Evolutionary conservation across 2,329 filamentous ascomycete species (phyloP), one percentile per base, ranked within the genome.

Genomic region (Mycosphaerelloides madeirae): DNA sequence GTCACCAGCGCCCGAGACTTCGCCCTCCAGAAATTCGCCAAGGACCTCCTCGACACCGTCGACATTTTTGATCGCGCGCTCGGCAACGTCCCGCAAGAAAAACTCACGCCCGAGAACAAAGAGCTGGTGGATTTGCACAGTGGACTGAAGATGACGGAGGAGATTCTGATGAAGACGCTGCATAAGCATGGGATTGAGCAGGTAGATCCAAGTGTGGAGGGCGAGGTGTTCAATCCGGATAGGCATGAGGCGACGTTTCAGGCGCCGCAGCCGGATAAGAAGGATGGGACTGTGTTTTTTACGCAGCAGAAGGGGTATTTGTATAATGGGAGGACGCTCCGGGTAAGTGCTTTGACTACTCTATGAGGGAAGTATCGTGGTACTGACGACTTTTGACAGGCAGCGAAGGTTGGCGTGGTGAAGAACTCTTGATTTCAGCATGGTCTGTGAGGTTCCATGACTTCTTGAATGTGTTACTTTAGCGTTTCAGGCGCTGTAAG

Each of bases 51-150:
- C 58, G 93, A 98, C 67, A 88, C 81, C 63, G 83, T 98, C 62
- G 93, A 98, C 73, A 98, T 97, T 77, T 83, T 98, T 53, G 93
- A 98, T 71, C 90, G 90, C 56, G 93, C 93, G 33, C 80, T 98
- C 33, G 69, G 74, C 52, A 88, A 83, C 61, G 90, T 95, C 11
- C 82, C 87, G 15, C 65, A 78, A 48, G 83, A 88, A 31, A 87
- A 87, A 70, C 76, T 94, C 52, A 74, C 74, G 16, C 72, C 79
- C 18, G 65, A 63, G 16, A 80, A 80, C 65, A 76, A 85, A 65
- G 89, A 96, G 55, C 77, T 97, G 29, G 71, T 78, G 49, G 85
- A 83, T 60, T 79, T 98, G 51, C 83, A 95, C 68, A 84, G 89
- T 52, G 93, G 93, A 44, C 76, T 98, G 62, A 88, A 88, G 73